phyloP scores from a whole-genome alignment of 345 rosid species.

The Mangifera indica region DNA sequence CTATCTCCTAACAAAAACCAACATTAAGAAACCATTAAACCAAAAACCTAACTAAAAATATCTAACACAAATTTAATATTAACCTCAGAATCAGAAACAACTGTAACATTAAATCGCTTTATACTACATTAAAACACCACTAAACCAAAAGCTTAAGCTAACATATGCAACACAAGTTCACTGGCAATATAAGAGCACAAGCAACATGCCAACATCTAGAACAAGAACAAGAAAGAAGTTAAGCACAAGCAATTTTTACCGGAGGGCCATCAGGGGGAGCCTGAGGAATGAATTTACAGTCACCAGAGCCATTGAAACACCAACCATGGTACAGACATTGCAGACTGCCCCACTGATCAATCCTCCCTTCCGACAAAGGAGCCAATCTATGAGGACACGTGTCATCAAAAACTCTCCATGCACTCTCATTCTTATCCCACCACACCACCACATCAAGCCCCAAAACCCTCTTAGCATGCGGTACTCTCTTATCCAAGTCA shows the following conservation, averaged over 20 bases:
- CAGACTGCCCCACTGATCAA: conserved; percentile 44
- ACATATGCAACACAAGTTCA: neutral
- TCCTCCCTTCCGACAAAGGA: conserved; percentile 48
- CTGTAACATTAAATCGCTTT: too few relatives aligned
- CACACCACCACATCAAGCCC: conserved; percentile 53
- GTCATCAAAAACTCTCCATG: conserved; percentile 49
- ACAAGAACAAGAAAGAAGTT: neutral
- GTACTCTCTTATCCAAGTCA: conserved; percentile 47
- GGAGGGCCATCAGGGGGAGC: conserved; percentile 49
- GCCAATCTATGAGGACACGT: conserved; percentile 54
- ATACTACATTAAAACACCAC: too few relatives aligned
- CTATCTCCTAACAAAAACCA: too few relatives aligned
- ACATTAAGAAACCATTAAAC: neutral
- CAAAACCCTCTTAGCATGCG: conserved; percentile 46
- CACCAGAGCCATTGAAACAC: conserved; percentile 53
- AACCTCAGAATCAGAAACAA: too few relatives aligned
- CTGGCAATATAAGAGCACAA: neutral
- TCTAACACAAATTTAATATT: too few relatives aligned
- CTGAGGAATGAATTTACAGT: conserved; percentile 47
- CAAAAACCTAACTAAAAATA: too few relatives aligned
- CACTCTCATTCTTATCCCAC: conserved; percentile 51
- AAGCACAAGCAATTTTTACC: conserved; percentile 17
- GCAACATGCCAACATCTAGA: neutral
- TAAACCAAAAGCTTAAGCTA: too few relatives aligned
- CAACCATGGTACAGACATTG: conserved; percentile 54